Evolutionary conservation across 1,284 basidiomycete genomes (phyloP), one percentile per base, ranked within the genome.

Genomic region (Pseudozyma flocculosa): DNA sequence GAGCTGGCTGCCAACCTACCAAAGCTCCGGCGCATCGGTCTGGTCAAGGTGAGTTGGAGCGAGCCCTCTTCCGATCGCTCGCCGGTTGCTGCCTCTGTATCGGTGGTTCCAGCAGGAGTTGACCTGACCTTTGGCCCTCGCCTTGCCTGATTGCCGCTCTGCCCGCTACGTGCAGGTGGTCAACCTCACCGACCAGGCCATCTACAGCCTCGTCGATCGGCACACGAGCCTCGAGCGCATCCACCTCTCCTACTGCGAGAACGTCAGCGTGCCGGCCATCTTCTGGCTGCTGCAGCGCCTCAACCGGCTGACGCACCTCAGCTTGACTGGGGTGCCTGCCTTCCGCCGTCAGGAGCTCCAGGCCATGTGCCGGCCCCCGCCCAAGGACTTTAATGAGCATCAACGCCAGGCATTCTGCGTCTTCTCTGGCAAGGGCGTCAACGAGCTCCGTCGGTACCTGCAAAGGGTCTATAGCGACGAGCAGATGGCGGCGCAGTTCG

Each of bases 401-500:
- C 95, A 98, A 78, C 86, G 91, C 44, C 82, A 85, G n/a, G 86
- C 90, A 2, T 99, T 98, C 77, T 98, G 95, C 78, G 95, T 99
- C 13, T 99, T 92, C 80, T 94, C 92, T 4, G 92, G 92, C 36
- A 88, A 88, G 64, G 92, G 94, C 5, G 89, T 99, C 1, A 81
- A 84, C 19, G 87, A 92, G 49, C 83, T 99, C 29, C 84, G 94
- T 37, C 82, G 85, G 22, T 93, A 47, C 45, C 49, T 78, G 42
- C 59, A 61, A 34, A 26, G 41, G 1, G 70, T 65, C 3, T 75
- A 71, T 48, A 36, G 43, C 4, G 70, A 73, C 44, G 64, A 61
- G 22, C 51, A 61, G 40, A 40, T 55, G 4, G 62, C 60, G 7
- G 46, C 41, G 2, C 56, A 68, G 38, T 74, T 65, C 45, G 72